Percentiles rank a stretch among this genome's conserved stretches.
phyloP scores from a whole-genome alignment of 805 yeast genomes.

The Zygosaccharomyces siamensis region DNA sequence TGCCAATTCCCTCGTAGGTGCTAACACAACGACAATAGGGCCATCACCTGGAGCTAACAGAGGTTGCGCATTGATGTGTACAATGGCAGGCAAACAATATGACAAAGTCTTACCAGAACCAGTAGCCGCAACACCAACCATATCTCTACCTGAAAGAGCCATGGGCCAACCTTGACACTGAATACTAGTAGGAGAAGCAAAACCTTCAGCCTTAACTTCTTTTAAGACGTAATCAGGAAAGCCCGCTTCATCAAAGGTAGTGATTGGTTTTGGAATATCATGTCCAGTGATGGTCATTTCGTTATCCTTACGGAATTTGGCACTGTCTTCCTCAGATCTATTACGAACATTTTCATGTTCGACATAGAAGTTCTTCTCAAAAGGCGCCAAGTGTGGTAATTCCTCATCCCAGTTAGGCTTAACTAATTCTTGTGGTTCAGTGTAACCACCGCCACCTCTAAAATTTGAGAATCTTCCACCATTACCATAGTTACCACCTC shows the following conservation, averaged over 20 bases:
- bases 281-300: conserved; percentile 83
- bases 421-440: conserved; percentile 37
- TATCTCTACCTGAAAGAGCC: conserved; percentile 98
- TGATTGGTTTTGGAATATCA: conserved; percentile 91
- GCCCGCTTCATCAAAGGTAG: conserved; percentile 92
- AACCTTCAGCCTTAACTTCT: conserved; percentile 89
- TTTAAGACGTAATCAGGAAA: conserved; percentile 89
- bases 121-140: conserved; percentile 98
- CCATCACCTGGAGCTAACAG: conserved; percentile 92
- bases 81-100: conserved; percentile 94
- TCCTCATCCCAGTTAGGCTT: conserved; percentile 79
- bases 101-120: conserved; percentile 99
- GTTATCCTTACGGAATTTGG: conserved; percentile 68
- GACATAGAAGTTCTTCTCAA: conserved; percentile 90
- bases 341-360: conserved; percentile 76
- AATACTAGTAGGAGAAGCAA: conserved; percentile 90
- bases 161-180: conserved; percentile 99
- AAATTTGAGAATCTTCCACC: conserved; percentile 33
- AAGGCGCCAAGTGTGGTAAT: conserved; percentile 60
- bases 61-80: conserved; percentile 98
- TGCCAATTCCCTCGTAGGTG: conserved; percentile 98
- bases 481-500: conserved; percentile 37
- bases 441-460: conserved; percentile 12
- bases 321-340: conserved; percentile 71
- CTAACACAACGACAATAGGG: conserved; percentile 90